Percentiles rank a stretch among this genome's conserved stretches.
Evolutionary conservation across 2,329 filamentous ascomycete genomes (phyloP).

Genomic region (Aspergillus ochraceus): DNA sequence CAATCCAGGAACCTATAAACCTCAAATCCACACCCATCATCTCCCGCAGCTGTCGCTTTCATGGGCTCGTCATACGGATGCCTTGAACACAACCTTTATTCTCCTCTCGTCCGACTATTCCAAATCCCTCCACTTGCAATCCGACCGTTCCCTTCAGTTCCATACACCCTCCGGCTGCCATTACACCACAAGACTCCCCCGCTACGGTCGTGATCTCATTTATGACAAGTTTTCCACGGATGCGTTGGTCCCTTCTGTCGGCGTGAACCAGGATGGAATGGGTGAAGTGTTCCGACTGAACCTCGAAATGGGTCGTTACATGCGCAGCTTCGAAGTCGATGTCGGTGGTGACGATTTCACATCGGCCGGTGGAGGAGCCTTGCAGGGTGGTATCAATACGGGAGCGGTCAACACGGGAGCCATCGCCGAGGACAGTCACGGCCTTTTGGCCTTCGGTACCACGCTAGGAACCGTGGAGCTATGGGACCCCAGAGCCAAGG

Average conservation of each 20-base stretch:
- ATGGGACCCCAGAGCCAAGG: conserved; percentile 86
- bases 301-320: conserved; percentile 86
- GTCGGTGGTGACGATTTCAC: conserved; percentile 78
- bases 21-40: conserved; percentile 94
- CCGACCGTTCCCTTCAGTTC: conserved; percentile 87
- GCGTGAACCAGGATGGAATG: conserved; percentile 78
- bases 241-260: conserved; percentile 82
- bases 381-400: conserved; percentile 83
- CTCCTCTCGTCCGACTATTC: conserved; percentile 88
- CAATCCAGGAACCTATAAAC: conserved; percentile 62
- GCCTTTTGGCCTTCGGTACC: conserved; percentile 88
- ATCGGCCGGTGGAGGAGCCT: conserved; percentile 65
- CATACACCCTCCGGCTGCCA: conserved; percentile 87
- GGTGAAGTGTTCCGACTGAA: conserved; percentile 94
- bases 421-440: conserved; percentile 85
- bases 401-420: conserved; percentile 86
- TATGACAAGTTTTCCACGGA: conserved; percentile 84
- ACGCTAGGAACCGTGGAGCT: conserved; percentile 95
- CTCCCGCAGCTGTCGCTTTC: conserved; percentile 91
- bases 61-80: conserved; percentile 86
- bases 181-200: conserved; percentile 82
- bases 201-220: conserved; percentile 85
- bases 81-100: conserved; percentile 86
- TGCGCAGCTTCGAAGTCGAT: conserved; percentile 90
- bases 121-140: conserved; percentile 91